Percentiles rank a stretch among this genome's conserved stretches.
These are phyloP conservation scores for Cymbidium sinense DNA, from an alignment of 106 monocot species.

Conservation along the genomic window DNA sequence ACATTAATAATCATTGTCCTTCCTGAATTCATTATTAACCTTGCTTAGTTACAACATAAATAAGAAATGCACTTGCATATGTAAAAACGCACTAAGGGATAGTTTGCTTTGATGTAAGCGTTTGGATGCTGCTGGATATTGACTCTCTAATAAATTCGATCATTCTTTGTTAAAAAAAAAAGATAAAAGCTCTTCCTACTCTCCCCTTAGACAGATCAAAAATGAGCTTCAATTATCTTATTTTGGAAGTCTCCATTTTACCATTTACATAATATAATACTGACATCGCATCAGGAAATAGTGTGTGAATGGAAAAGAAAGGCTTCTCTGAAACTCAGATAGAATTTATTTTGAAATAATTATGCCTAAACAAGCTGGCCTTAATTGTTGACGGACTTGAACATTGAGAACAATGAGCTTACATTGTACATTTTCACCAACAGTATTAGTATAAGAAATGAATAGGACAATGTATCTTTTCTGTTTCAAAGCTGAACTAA, in stretches of 20 bases:
- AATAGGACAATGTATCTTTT: background rate
- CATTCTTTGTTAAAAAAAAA: background rate
- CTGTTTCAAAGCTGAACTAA: background rate
- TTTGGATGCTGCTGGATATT: background rate
- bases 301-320: background rate
- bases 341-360: background rate
- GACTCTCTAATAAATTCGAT: background rate
- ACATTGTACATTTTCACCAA: background rate
- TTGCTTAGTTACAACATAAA: conserved; percentile 5
- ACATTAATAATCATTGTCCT: conserved; percentile 92
- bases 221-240: background rate
- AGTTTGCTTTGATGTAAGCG: background rate
- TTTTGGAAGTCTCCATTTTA: background rate
- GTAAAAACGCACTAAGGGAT: background rate
- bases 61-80: background rate
- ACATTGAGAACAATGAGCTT: background rate
- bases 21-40: conserved; percentile 35
- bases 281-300: background rate
- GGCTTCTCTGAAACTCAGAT: background rate
- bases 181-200: background rate
- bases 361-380: background rate
- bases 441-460: too few species aligned
- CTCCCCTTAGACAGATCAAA: background rate
- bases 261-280: background rate
- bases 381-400: background rate